Percentiles rank a stretch among this genome's conserved stretches.
Evolutionary conservation across 306 rosid genomes (phyloP).

Genomic region (Echinosophora koreensis): DNA sequence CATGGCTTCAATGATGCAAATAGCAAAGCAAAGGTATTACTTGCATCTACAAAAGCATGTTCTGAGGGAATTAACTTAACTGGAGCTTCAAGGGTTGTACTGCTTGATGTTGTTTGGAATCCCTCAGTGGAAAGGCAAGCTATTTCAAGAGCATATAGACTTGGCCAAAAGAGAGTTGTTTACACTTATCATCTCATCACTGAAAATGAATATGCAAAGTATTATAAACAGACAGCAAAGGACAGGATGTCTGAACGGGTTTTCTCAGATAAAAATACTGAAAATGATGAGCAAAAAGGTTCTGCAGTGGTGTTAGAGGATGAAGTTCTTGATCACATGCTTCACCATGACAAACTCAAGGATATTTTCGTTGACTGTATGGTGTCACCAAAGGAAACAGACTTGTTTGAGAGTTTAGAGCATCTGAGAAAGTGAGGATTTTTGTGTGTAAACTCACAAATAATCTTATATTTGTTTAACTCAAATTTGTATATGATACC

Average conservation of each 20-base stretch:
- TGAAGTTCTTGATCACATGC: conserved; percentile 44
- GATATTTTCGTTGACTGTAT: conserved; percentile 43
- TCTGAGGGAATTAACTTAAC: conserved; percentile 49
- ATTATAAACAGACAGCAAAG: conserved; percentile 46
- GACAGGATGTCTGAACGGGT: conserved; percentile 50
- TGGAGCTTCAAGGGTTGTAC: conserved; percentile 59
- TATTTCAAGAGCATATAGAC: conserved; percentile 50
- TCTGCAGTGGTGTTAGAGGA: conserved; percentile 29
- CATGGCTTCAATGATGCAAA: conserved; percentile 38
- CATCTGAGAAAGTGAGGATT: neutral
- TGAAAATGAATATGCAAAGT: conserved; percentile 35
- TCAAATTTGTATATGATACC: too few relatives aligned
- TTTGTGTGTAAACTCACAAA: too few relatives aligned
- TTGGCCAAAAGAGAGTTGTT: conserved; percentile 52
- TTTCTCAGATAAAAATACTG: conserved; percentile 35
- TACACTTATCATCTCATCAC: conserved; percentile 50
- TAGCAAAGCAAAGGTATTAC: conserved; percentile 21
- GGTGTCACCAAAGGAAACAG: conserved; percentile 33
- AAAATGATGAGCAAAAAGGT: neutral
- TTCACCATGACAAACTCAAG: conserved; percentile 40
- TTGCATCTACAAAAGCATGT: conserved; percentile 47
- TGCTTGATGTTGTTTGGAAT: conserved; percentile 58
- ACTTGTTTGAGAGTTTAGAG: neutral
- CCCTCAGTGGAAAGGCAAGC: conserved; percentile 55
- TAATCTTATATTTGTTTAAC: too few relatives aligned